A percentile compares a stretch with the other conserved stretches of the same genome.
These are phyloP conservation scores for Rhizopogon rudus DNA, from an alignment of 768 basidiomycete genomes.

Conservation along the genomic window DNA sequence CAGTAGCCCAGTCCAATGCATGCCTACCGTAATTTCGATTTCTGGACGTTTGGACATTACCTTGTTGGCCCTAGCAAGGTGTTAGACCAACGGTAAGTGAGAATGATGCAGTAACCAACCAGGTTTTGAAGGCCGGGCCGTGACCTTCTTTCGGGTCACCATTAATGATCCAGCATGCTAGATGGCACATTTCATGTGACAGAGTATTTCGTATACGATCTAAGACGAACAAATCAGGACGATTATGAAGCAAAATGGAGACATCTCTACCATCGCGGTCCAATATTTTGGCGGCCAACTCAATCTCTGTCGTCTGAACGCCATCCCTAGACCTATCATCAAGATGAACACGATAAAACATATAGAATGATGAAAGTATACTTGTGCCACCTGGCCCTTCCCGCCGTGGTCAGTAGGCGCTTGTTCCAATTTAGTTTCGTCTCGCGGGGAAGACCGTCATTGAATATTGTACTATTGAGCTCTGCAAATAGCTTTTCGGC, in stretches of 20 bases:
- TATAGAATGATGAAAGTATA: conserved; percentile 14
- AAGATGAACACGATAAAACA: not conserved
- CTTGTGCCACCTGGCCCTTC: conserved; percentile 63
- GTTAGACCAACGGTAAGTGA: not conserved
- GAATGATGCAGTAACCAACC: conserved; percentile 37
- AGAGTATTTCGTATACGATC: conserved; percentile 80
- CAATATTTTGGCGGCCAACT: conserved; percentile 79
- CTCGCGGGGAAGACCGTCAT: conserved; percentile 43
- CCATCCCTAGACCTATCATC: conserved; percentile 49
- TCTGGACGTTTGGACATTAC: conserved; percentile 68
- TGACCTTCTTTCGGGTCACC: conserved; percentile 66
- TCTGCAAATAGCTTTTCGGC: conserved; percentile 56
- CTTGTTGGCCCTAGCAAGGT: conserved; percentile 48
- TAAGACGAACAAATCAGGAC: conserved; percentile 20
- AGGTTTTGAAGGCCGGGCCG: conserved; percentile 65
- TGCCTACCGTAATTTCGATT: conserved; percentile 58
- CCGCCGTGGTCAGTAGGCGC: conserved; percentile 62
- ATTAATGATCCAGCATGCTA: conserved; percentile 83
- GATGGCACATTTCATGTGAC: conserved; percentile 90
- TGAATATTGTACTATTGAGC: conserved; percentile 56
- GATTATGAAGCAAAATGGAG: not conserved
- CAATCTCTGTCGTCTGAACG: conserved; percentile 57
- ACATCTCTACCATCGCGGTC: conserved; percentile 59
- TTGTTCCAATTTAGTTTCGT: conserved; percentile 66
- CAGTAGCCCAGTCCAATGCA: conserved; percentile 1